A percentile compares a stretch with the other conserved stretches of the same genome.
These are phyloP conservation scores for Lasiodiplodia gonubiensis DNA, from an alignment of 2,329 filamentous ascomycete species.

Conservation along the genomic window DNA sequence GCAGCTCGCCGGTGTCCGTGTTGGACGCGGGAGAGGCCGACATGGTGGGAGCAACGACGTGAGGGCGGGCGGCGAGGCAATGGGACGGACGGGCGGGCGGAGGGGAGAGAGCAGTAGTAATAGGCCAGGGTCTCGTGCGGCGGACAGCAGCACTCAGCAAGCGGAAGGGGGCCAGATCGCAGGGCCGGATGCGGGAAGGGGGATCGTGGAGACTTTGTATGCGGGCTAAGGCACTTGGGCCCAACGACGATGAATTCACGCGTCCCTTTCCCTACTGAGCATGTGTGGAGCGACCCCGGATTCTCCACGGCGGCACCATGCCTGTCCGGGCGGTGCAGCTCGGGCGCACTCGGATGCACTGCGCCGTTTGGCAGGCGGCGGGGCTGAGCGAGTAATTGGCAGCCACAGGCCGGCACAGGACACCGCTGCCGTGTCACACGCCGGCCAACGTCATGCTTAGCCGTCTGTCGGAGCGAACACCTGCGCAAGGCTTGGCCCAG, in stretches of 20 bases:
- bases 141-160: background rate
- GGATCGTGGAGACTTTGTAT: conserved; percentile 29
- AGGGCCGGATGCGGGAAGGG: conserved; percentile 28
- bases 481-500: conserved; percentile 17
- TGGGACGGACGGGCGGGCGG: background rate
- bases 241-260: conserved; percentile 20
- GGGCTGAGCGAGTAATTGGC: conserved; percentile 20
- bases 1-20: conserved; percentile 15
- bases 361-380: conserved; percentile 24
- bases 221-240: conserved; percentile 9
- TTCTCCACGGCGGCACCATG: conserved; percentile 25
- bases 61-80: background rate
- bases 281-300: conserved; percentile 27
- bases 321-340: conserved; percentile 12
- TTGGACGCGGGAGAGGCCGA: conserved; percentile 27
- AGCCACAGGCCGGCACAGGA: background rate
- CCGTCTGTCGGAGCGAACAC: background rate
- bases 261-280: conserved; percentile 23
- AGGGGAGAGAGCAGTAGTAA: background rate
- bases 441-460: conserved; percentile 26
- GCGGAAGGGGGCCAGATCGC: conserved; percentile 18
- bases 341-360: conserved; percentile 21
- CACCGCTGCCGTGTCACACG: conserved; percentile 22
- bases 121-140: conserved; percentile 14
- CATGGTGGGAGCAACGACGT: conserved; percentile 11